Evolutionary conservation across 805 yeast species (phyloP).

Genomic region (Lipomyces mesembrius): DNA sequence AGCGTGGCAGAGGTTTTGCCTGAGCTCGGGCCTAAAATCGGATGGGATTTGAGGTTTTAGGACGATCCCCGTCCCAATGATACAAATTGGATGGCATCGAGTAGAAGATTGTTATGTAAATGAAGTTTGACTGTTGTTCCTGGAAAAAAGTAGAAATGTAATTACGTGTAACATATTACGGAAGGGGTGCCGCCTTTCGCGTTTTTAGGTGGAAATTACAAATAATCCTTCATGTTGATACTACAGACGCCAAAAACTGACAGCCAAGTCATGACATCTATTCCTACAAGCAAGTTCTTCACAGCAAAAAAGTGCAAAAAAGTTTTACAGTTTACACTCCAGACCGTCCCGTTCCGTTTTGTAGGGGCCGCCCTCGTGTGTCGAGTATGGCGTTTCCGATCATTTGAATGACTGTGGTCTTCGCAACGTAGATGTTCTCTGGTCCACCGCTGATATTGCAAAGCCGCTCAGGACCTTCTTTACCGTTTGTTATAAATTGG

Average conservation of each 20-base stretch:
- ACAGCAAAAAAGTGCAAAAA: too few species aligned
- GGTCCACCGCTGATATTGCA: slow-evolving; percentile 35
- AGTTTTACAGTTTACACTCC: neutral
- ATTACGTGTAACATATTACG: neutral
- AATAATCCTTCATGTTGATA: neutral
- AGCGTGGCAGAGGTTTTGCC: slow-evolving; percentile 96
- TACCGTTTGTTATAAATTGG: slow-evolving; percentile 38
- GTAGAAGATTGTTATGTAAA: neutral
- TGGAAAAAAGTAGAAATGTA: neutral
- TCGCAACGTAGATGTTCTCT: slow-evolving; percentile 28
- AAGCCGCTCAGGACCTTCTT: slow-evolving; percentile 38
- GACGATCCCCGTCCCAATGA: slow-evolving; percentile 4
- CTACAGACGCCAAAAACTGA: neutral
- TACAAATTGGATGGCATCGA: neutral
- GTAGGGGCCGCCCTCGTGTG: slow-evolving; percentile 30
- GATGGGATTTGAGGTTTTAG: slow-evolving; percentile 94
- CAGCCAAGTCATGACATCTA: neutral
- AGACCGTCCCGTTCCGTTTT: slow-evolving; percentile 22
- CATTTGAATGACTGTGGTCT: slow-evolving; percentile 25
- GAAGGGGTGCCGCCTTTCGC: neutral
- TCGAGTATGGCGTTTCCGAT: slow-evolving; percentile 32
- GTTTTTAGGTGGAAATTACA: neutral
- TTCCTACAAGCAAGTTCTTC: neutral
- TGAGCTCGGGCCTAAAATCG: slow-evolving; percentile 83
- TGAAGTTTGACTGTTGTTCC: neutral